Conservation (phyloP, 352 stramenopile species). For the Vaucheria bursata region DNA sequence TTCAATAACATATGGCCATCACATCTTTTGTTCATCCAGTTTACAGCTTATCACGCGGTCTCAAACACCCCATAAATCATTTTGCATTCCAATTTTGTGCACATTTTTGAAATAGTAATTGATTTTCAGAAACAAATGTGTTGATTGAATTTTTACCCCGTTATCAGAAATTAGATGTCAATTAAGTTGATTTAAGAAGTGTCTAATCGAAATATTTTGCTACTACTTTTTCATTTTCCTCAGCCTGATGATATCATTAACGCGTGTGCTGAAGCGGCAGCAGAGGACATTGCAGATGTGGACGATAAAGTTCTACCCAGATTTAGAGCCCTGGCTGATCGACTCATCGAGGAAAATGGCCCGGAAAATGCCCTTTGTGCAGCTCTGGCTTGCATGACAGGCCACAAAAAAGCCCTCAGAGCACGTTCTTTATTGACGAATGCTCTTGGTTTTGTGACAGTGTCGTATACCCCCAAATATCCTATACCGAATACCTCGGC, state of each 20-base stretch:
- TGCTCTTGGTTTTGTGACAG: constrained; percentile 73
- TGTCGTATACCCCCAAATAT: constrained; percentile 70
- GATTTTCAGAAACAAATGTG: no score
- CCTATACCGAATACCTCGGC: constrained; percentile 73
- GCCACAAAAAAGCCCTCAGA: constrained; percentile 62
- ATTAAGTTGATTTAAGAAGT: no score
- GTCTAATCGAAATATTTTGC: no score
- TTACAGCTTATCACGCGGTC: no score
- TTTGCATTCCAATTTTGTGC: no score
- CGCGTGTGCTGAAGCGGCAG: constrained; percentile 65
- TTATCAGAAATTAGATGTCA: no score
- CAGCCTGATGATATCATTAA: constrained; percentile 74
- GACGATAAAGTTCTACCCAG: constrained; percentile 51
- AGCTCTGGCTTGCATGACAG: constrained; percentile 75
- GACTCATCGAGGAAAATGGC: constrained; percentile 57
- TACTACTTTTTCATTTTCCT: no score
- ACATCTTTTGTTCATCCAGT: no score
- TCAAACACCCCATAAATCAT: no score
- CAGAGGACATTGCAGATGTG: constrained; percentile 64
- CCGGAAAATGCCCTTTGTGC: constrained; percentile 62
- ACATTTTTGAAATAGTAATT: no score
- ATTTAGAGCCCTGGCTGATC: background rate
- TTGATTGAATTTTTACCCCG: no score
- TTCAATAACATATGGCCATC: no score
- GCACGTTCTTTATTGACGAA: constrained; percentile 70